Conservation (phyloP, 2,329 filamentous ascomycete genomes). For the Sclerotinia spermophila region DNA sequence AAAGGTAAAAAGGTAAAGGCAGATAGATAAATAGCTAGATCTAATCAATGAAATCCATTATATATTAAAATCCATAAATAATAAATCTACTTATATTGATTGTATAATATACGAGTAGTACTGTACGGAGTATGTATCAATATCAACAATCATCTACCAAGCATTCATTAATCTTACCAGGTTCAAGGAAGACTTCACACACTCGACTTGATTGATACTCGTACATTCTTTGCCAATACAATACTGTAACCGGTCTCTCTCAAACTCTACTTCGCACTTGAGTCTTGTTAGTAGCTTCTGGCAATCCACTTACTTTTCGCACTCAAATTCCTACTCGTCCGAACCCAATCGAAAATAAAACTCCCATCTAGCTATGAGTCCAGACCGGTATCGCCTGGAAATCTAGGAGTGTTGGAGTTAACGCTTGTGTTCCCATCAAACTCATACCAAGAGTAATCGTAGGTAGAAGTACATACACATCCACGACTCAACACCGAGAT, state of each 20-base stretch:
- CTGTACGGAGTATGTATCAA: too few relatives aligned
- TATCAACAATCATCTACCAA: too few relatives aligned
- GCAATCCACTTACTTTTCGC: not conserved
- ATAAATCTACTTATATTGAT: too few relatives aligned
- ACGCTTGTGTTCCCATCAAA: not conserved
- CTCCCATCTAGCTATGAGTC: not conserved
- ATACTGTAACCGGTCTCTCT: too few relatives aligned
- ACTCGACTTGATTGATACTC: too few relatives aligned
- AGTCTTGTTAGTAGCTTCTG: not conserved
- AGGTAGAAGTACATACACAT: not conserved
- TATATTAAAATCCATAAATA: too few relatives aligned
- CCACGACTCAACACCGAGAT: not conserved
- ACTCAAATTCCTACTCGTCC: not conserved
- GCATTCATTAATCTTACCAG: too few relatives aligned
- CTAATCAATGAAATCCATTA: not conserved
- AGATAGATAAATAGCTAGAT: not conserved
- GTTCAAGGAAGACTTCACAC: too few relatives aligned
- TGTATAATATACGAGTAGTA: too few relatives aligned
- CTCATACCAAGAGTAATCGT: not conserved
- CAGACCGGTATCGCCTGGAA: not conserved
- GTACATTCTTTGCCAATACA: not conserved
- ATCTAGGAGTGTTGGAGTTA: not conserved
- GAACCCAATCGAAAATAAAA: not conserved
- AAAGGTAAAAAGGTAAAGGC: too few relatives aligned
- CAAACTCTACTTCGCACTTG: too few relatives aligned